Base-by-base conservation (phyloP, 805 yeast genomes). In the Torulaspora quercuum region DNA sequence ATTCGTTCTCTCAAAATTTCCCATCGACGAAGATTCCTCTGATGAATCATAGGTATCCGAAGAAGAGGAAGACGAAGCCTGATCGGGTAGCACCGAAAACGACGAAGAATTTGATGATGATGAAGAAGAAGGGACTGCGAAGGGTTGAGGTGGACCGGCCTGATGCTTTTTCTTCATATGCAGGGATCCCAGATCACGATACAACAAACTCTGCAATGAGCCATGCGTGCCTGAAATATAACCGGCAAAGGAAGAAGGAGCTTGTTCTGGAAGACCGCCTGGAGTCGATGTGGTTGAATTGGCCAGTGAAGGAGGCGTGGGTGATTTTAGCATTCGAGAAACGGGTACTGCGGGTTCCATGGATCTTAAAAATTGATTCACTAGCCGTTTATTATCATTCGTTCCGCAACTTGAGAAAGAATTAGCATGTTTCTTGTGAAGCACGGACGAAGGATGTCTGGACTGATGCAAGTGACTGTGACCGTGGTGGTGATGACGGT, bases 331-430 rank as follows among this genome's bases (percentile, higher is more conserved):
- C 5, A 25, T n/a, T 9, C 18, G 36, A 9, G 30, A 10, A 8
- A 14, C 29, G 14, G 33, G 18, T 1, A 36, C 13, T 16, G 49
- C 37, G 3, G 58, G 51, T 18, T 41, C 50, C 50, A 50, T 46
- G 3, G 59, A 52, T 24, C 48, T 39, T 23, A 55, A 33, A 36
- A 55, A 55, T 23, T 55, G 58, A 29, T 52, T 44, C 3, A 53
- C 59, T 19, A 55, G 29, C 32, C 61, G 45, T 32, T 54, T 53
- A 14, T 48, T 46, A 25, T 54, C 59, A 25, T 39, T 41, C 12
- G 24, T 29, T 15, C 25, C 16, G 6, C 36, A 23, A 17, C 26
- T 35, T 7, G 46, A 36, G 28, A 37, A 38, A 9, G 47, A 42
- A 2, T 30, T 33, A 7, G 31, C 35, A 18, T 33, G 37, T 18